Base-by-base conservation (phyloP, 129 eudicot genomes). In the Helichrysum umbraculigerum region DNA sequence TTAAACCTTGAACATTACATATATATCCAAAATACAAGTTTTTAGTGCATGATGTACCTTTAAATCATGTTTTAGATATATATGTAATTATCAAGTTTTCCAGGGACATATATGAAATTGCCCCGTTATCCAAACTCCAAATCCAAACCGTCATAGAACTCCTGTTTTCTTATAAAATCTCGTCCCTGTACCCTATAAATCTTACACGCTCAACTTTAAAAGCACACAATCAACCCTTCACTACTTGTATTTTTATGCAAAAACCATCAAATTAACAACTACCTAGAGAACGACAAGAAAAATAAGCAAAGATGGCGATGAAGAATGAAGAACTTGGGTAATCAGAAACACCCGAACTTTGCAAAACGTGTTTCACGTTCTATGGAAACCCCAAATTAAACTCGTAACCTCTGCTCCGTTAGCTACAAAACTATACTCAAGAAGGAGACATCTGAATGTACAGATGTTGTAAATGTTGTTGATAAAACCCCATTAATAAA, bases 341-440 rank as follows among this genome's bases (percentile, higher is more conserved):
- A 41, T 68, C 58, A 21, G 9, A 42, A 68, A 41, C 73, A 68
- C 57, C 57, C 14, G 29, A 52, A 28, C 75, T 47, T 71, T 51
- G 75, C 75, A 71, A 71, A 51, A 52, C 28, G 29, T 61, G 44
- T 51, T 71, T 61, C 41, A 30, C 39, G 75, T 51, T 47, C 29
- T 51, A 2, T 9, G 63, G 61, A 41, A 16, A 51, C 25, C 22
- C 14, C 3, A 14, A 68, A n/a, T n/a, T n/a, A n/a, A 19, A 39
- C 73, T 22, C 33, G 57, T 29, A 30, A 71, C 63, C 61, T 71
- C 5, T 71, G 63, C 33, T 71, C 75, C 4, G 28, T 52, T 51
- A 51, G 75, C 75, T 71, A 5, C 3, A 71, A 51, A 10, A 9
- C 54, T n/a, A 63, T 14, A 7, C n/a, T 51, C 11, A 28, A 70